Evolutionary conservation across 2,329 filamentous ascomycete species (phyloP).

Genomic region (Penicillium brasilianum): DNA sequence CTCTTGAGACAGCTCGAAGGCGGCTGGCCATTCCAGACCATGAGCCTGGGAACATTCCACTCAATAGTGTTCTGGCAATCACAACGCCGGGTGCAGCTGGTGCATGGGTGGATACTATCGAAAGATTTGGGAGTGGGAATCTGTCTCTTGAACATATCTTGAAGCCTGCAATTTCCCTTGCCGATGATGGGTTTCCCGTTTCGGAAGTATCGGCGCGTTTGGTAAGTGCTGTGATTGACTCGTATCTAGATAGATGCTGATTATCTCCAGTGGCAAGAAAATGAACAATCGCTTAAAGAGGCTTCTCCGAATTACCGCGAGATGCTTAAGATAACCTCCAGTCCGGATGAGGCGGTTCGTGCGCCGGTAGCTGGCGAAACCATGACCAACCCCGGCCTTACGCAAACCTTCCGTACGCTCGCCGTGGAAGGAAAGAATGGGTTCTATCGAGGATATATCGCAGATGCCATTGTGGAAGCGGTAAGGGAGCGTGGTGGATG

Average conservation of each 20-base stretch:
- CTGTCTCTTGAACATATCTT: constrained; percentile 76
- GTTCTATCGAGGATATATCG: constrained; percentile 85
- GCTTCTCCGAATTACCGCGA: constrained; percentile 86
- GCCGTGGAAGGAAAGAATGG: constrained; percentile 81
- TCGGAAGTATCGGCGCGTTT: constrained; percentile 73
- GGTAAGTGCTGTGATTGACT: constrained; percentile 57
- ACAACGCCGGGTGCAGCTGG: constrained; percentile 88
- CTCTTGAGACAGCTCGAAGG: constrained; percentile 70
- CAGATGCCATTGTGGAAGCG: constrained; percentile 78
- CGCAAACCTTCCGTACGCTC: constrained; percentile 76
- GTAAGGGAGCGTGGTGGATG: constrained; percentile 75
- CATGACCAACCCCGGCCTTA: constrained; percentile 80
- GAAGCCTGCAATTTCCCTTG: constrained; percentile 78
- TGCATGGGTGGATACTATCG: constrained; percentile 87
- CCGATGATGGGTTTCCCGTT: constrained; percentile 85
- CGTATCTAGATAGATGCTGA: neutral
- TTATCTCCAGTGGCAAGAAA: constrained; percentile 67
- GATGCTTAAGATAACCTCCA: constrained; percentile 78
- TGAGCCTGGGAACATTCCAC: constrained; percentile 68
- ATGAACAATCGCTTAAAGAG: constrained; percentile 65
- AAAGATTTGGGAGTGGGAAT: constrained; percentile 88
- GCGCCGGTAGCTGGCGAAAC: constrained; percentile 81
- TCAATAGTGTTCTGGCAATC: constrained; percentile 75
- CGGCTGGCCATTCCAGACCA: constrained; percentile 68
- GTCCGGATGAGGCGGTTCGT: constrained; percentile 69